Evolutionary conservation across 805 yeast genomes (phyloP), one percentile per base, ranked within the genome.

Genomic region (Candida adriatica): DNA sequence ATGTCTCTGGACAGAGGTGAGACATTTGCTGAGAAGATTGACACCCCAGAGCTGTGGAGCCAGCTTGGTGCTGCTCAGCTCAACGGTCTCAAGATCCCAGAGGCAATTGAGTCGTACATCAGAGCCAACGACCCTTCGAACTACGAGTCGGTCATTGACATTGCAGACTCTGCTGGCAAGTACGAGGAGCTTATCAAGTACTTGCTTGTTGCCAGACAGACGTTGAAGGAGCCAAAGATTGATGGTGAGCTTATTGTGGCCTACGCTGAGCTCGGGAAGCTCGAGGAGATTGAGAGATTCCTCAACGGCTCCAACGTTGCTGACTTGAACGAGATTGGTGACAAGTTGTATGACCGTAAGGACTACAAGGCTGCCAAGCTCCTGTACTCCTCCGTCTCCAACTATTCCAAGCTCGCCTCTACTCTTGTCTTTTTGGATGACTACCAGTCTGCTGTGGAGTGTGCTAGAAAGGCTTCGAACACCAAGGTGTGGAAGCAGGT

Each of bases 391-490:
- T 80, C 78, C 42, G 79, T 90, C 37, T 86, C 96, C 24, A 92
- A 90, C 64, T 90, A 94, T 70, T 81, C 96, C 29, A 92, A 88
- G 59, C 73, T 92, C 48, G 97, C 98, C 11, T 82, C 95, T n/a
- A 90, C 97, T 18, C 73, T 88, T 53, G 98, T 92, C 21, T 87
- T 79, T 65, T 67, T 92, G 51, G 78, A 76, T 34, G 96, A 92
- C 56, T 88, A 86, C 59, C 96, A 92, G 64, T 77, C 85, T 35
- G 98, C 98, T 31, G 98, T 92, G 41, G 97, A 92, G 55, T 87
- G 96, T 61, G 98, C 98, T 15, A 82, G 98, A 68, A 92, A 90
- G 64, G 97, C 98, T 3, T 83, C 95, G 21, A 87, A 86, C 59
- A 75, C 81, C 39, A 73, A 71, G 53, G 98, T 92, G 24, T 92